These are phyloP conservation scores for Pseudogymnoascus sp. DNA, from an alignment of 2,329 filamentous ascomycete species.

Conservation along the genomic window DNA sequence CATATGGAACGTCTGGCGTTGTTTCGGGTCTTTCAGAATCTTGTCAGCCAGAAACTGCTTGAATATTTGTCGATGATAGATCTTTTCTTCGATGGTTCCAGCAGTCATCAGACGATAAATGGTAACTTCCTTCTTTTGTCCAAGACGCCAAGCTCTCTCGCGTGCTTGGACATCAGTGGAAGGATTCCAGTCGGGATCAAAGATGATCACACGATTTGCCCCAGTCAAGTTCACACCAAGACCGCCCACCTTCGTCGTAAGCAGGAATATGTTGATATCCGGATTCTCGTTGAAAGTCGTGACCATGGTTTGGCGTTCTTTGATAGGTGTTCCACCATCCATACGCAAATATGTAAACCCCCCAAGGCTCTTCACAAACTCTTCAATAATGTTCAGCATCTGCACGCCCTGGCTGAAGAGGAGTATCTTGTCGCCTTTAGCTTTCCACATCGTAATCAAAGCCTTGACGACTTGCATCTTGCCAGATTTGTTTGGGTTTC, in stretches of 20 bases:
- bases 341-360: constrained; percentile 76
- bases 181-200: constrained; percentile 97
- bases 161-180: constrained; percentile 93
- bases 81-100: constrained; percentile 97
- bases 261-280: constrained; percentile 74
- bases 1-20: constrained; percentile 82
- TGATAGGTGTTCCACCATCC: constrained; percentile 88
- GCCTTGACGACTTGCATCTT: constrained; percentile 95
- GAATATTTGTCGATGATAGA: constrained; percentile 97
- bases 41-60: constrained; percentile 98
- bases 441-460: constrained; percentile 80
- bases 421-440: constrained; percentile 77
- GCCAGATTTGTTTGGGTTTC: constrained; percentile 69
- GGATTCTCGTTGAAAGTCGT: constrained; percentile 85
- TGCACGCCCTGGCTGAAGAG: constrained; percentile 89
- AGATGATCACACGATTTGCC: constrained; percentile 93
- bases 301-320: constrained; percentile 79
- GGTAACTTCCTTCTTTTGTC: constrained; percentile 88
- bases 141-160: constrained; percentile 89
- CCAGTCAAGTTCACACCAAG: constrained; percentile 91
- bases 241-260: constrained; percentile 93
- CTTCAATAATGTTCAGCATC: constrained; percentile 91
- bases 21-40: constrained; percentile 87
- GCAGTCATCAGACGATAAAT: constrained; percentile 98
- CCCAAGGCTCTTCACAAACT: constrained; percentile 60